These are phyloP conservation scores for Mycena galericulata DNA, from an alignment of 768 basidiomycete genomes.

Conservation along the genomic window DNA sequence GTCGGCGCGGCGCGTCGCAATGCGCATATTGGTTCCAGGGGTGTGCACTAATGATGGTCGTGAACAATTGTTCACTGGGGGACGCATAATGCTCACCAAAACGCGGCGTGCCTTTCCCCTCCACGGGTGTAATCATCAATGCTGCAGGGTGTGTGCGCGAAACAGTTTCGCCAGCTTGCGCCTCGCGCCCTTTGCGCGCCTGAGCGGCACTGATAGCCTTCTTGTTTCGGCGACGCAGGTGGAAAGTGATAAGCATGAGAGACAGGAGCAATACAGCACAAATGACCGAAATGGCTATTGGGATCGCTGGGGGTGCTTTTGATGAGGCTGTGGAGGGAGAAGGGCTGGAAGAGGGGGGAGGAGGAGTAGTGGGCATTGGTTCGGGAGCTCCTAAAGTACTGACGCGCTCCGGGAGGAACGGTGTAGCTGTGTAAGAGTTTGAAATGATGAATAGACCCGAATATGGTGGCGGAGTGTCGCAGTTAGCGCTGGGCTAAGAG, in stretches of 20 bases:
- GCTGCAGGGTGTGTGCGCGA: conserved; percentile 50
- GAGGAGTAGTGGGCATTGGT: conserved; percentile 7
- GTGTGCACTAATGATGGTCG: conserved; percentile 54
- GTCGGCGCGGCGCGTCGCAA: conserved; percentile 63
- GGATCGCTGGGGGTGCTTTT: conserved; percentile 32
- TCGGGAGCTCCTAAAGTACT: conserved; percentile 21
- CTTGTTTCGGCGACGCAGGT: conserved; percentile 46
- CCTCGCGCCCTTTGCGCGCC: conserved; percentile 20
- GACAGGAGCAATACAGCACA: conserved; percentile 45
- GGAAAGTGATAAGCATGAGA: conserved; percentile 48
- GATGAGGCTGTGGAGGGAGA: conserved; percentile 5
- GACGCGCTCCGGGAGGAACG: conserved; percentile 26
- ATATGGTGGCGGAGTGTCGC: conserved; percentile 1
- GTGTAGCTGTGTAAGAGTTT: conserved; percentile 10
- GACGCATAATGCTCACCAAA: conserved; percentile 49
- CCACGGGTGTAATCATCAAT: conserved; percentile 52
- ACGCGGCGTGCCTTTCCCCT: conserved; percentile 48
- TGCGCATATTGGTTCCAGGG: conserved; percentile 69
- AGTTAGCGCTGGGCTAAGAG: too few relatives aligned
- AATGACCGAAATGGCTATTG: conserved; percentile 47
- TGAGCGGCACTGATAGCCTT: conserved; percentile 5
- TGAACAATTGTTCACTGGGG: background rate
- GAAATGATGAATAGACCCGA: conserved; percentile 2
- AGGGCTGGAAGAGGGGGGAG: conserved; percentile 16
- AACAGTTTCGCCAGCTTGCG: conserved; percentile 41